These are phyloP conservation scores for Naumovozyma castellii DNA, from an alignment of 805 yeast genomes.

Conservation along the genomic window DNA sequence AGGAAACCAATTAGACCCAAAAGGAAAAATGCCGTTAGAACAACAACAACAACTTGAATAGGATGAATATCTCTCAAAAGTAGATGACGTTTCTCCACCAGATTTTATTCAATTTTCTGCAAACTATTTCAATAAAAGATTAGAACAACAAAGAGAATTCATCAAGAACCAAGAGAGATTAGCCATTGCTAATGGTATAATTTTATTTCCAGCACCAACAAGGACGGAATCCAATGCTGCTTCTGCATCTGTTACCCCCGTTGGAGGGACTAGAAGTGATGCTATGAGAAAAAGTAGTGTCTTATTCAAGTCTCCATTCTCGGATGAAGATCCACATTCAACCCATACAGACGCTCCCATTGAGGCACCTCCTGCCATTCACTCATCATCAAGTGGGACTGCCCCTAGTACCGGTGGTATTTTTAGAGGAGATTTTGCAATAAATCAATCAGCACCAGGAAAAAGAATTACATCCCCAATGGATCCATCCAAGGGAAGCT, in stretches of 20 bases:
- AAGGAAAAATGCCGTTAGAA: constrained; percentile 4
- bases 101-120: constrained; percentile 72
- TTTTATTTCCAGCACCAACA: constrained; percentile 33
- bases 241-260: constrained; percentile 6
- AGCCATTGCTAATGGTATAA: constrained; percentile 44
- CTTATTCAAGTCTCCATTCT: constrained; percentile 52
- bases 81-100: constrained; percentile 45
- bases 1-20: neutral
- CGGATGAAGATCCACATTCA: constrained; percentile 55
- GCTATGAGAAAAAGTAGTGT: constrained; percentile 11
- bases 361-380: neutral
- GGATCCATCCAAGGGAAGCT: constrained; percentile 1
- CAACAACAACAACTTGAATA: constrained; percentile 37
- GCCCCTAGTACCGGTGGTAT: neutral
- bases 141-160: constrained; percentile 41
- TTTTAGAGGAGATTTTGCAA: constrained; percentile 4
- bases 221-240: constrained; percentile 29
- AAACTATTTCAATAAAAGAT: constrained; percentile 53
- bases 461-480: constrained; percentile 3
- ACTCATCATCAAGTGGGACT: neutral
- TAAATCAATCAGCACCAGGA: constrained; percentile 1
- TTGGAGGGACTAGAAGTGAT: constrained; percentile 17
- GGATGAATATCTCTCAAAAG: constrained; percentile 52
- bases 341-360: constrained; percentile 12
- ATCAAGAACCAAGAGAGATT: constrained; percentile 16